A percentile compares a stretch with the other conserved stretches of the same genome.
These are phyloP conservation scores for Ocimum tenuiflorum DNA, from an alignment of 257 asterid species.

Conservation along the genomic window DNA sequence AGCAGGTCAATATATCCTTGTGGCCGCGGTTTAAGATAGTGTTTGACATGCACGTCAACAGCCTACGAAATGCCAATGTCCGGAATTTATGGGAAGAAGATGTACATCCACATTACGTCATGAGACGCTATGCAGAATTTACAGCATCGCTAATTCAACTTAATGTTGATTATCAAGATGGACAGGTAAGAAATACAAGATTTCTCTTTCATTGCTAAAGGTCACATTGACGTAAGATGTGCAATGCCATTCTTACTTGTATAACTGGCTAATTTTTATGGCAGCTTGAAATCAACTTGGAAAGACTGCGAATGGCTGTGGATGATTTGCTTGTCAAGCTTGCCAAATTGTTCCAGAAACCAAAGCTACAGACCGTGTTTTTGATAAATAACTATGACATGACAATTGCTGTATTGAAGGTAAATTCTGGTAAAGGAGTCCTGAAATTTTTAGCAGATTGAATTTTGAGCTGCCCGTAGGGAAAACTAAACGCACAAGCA, in stretches of 20 bases:
- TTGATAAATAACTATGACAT: constrained; percentile 93
- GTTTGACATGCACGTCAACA: constrained; percentile 92
- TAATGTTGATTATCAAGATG: constrained; percentile 90
- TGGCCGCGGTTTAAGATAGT: constrained; percentile 99
- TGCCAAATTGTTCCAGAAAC: constrained; percentile 65
- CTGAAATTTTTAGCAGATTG: neutral
- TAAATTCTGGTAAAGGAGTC: constrained; percentile 20
- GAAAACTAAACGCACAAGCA: neutral
- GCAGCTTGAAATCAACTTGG: constrained; percentile 94
- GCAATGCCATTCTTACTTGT: constrained; percentile 9
- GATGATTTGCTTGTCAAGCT: constrained; percentile 92
- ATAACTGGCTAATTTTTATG: constrained; percentile 17
- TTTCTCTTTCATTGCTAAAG: constrained; percentile 18
- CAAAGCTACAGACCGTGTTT: constrained; percentile 78
- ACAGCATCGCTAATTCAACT: constrained; percentile 91
- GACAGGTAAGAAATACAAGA: constrained; percentile 62
- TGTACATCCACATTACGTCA: constrained; percentile 95
- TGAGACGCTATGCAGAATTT: constrained; percentile 98
- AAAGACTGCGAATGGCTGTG: constrained; percentile 88
- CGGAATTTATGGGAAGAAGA: constrained; percentile 94
- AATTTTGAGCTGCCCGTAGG: neutral
- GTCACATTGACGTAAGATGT: constrained; percentile 10
- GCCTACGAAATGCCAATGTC: constrained; percentile 80
- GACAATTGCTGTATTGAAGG: constrained; percentile 95
- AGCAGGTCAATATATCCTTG: constrained; percentile 84